Percentiles rank a stretch among this genome's conserved stretches.
Evolutionary conservation across 192 early-diverging fungal genomes (phyloP).

Genomic region (Globomyces pollinis-pini): DNA sequence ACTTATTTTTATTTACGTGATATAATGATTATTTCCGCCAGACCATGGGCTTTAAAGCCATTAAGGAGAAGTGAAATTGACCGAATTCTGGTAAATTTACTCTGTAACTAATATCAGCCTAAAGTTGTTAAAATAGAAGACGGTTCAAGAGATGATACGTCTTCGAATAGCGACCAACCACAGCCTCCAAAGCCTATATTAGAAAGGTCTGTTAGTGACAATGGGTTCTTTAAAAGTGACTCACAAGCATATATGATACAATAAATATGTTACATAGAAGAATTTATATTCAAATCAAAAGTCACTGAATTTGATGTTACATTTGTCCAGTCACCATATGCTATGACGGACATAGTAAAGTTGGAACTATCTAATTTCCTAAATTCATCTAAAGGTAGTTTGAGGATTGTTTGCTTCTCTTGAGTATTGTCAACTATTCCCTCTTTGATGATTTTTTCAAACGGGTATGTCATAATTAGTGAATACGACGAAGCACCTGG

Average conservation of each 20-base stretch:
- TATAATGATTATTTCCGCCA: conserved; percentile 10
- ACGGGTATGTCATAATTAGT: neutral
- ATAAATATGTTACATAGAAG: neutral
- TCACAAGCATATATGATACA: neutral
- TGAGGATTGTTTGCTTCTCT: neutral
- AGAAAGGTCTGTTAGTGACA: neutral
- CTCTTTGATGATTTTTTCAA: neutral
- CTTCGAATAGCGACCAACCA: neutral
- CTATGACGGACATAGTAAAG: neutral
- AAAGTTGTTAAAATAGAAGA: neutral
- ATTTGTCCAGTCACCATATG: neutral
- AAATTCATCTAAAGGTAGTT: no score
- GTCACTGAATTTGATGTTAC: neutral
- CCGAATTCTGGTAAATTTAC: neutral
- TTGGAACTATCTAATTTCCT: neutral
- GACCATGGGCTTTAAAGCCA: conserved; percentile 21
- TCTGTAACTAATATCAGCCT: neutral
- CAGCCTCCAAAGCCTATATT: neutral
- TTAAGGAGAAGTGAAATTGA: neutral
- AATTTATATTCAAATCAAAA: neutral
- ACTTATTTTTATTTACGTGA: conserved; percentile 65
- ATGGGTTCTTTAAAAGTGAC: neutral
- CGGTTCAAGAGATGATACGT: neutral
- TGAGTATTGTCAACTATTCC: neutral
- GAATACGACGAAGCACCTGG: neutral